Conservation (phyloP, 352 stramenopile genomes). For the Blastocystis sp. region DNA sequence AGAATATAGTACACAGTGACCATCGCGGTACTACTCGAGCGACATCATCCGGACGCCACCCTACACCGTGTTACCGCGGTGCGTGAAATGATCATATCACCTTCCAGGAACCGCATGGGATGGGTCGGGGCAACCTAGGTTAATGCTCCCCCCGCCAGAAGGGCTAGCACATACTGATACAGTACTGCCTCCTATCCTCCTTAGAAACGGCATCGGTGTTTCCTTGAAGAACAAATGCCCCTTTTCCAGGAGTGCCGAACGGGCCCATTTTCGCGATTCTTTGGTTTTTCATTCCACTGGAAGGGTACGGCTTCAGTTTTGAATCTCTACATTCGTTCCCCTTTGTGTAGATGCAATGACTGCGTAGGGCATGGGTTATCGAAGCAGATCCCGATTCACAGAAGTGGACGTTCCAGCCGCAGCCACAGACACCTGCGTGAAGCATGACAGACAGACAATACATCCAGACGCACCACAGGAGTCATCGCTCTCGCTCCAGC, state of each 20-base stretch:
- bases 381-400: conserved; percentile 45
- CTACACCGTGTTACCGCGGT: conserved; percentile 42
- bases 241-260: too few species aligned
- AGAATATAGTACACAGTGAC: neutral
- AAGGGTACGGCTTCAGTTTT: neutral
- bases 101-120: neutral
- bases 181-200: neutral
- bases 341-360: neutral
- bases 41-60: neutral
- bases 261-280: too few species aligned
- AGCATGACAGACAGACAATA: conserved; percentile 18
- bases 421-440: conserved; percentile 38
- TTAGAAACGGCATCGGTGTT: neutral
- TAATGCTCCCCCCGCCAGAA: neutral
- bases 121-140: neutral
- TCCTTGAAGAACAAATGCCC: too few species aligned
- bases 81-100: conserved; percentile 46
- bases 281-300: neutral
- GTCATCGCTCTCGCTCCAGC: conserved; percentile 19
- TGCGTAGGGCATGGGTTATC: conserved; percentile 28
- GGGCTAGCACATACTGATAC: neutral
- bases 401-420: neutral
- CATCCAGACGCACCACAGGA: neutral
- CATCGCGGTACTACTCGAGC: neutral
- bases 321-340: neutral